Conservation (phyloP, 164 flowering plant genomes). For the Paratinospora sagittata region DNA sequence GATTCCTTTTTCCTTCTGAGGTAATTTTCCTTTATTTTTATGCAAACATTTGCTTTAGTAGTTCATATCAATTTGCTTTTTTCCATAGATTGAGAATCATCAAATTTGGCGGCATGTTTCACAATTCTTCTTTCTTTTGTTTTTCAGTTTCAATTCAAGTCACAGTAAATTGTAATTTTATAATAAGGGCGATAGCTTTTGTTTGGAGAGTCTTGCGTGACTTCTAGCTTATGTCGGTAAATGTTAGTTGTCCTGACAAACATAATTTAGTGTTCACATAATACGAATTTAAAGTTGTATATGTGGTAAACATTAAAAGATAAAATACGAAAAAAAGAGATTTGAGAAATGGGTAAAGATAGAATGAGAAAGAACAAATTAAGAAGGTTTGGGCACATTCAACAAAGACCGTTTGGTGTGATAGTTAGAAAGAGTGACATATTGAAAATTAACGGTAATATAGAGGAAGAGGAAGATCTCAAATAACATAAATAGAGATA, state of each 20-base stretch:
- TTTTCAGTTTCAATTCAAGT: neutral
- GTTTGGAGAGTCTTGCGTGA: neutral
- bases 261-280: neutral
- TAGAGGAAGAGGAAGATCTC: neutral
- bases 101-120: too few species aligned
- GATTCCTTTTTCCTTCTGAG: constrained; percentile 80
- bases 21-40: constrained; percentile 24
- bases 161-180: neutral
- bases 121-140: neutral
- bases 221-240: neutral
- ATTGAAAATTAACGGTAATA: neutral
- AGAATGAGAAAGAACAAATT: too few species aligned
- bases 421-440: too few species aligned
- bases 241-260: neutral
- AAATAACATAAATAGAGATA: neutral
- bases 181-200: neutral
- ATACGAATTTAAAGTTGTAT: too few species aligned
- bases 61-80: neutral
- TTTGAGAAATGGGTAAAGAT: too few species aligned
- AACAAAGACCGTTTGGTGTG: too few species aligned
- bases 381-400: too few species aligned
- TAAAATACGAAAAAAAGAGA: too few species aligned
- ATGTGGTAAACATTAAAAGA: too few species aligned
- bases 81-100: too few species aligned
- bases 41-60: neutral